Base-by-base conservation (phyloP, 2,329 filamentous ascomycete species). In the Arthrobotrys iridis region DNA sequence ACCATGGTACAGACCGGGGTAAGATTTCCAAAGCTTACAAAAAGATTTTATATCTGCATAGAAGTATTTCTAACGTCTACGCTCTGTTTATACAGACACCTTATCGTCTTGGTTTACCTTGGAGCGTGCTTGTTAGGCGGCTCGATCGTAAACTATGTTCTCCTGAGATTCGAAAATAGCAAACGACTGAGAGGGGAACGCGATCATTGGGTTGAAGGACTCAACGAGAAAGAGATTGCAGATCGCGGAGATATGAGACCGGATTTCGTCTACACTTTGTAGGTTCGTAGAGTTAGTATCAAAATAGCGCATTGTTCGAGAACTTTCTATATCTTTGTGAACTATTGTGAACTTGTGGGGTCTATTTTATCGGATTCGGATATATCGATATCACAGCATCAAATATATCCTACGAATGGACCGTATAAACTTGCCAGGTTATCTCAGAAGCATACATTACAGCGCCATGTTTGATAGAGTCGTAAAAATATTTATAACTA, bases 71-170 rank as follows among this genome's bases (percentile, higher is more conserved):
- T 45, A 24, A 18, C 15, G 40, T n/a, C 26, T 24, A 15, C 2
- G 26, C 20, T 45, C n/a, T 35, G n/a, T 24, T 11, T 88, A 86
- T 79, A 89, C 87, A 70, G 65, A 0, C 93, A 97, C 78, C 89
- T 87, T 1, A 85, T 90, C 0, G 88, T 96, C 1, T 81, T 96
- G 57, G 91, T 84, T 0, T 97, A 94, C 82, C 84, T 93, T 81
- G 83, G 87, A 0, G 72, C 91, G 1, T 92, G 89, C 79, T 83
- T 93, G 50, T 84, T 93, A 5, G 87, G 88, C 0, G 92, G 92
- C 0, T 92, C 89, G 58, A 77, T 91, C 0, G 77, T 90, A 22
- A 89, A 93, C 82, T 86, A 89, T 65, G 70, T 86, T 0, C 76
- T 91, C 48, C 84, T 95, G 7, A 83, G 83, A 4, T 82, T 84